Evolutionary conservation across 352 stramenopile genomes (phyloP), one percentile per base, ranked within the genome.

Genomic region (Phytophthora pisi): DNA sequence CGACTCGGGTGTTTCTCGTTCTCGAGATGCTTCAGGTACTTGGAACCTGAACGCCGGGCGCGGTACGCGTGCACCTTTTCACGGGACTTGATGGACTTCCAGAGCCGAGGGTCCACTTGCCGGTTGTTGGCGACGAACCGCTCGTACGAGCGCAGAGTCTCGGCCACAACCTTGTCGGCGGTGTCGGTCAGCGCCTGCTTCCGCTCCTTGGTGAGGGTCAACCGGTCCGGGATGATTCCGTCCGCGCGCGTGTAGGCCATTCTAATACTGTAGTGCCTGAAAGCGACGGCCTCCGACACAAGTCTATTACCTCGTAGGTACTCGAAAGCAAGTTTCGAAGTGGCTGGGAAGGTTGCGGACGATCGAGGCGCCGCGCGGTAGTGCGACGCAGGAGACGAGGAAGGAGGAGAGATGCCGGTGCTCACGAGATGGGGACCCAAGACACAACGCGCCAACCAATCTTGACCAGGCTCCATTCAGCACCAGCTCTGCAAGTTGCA

Each of bases 21-120:
- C 28, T 51, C 50, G 4, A n/a, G 8, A 34, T 79, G 34, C 11
- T 13, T 59, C 2, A 64, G 10, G 16, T 43, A 49, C 45, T 75
- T 78, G 20, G 57, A 66, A 34, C 58, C 64, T 16, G 77, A 61
- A 2, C 72, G 69, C n/a, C 81, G 83, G 18, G 82, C 81, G 40
- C 80, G 78, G 51, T 84, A 91, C 20, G 89, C 68, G 26, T 82
- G 70, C 43, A 91, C 67, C 46, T 84, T 78, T 69, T 91, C 83
- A 51, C 79, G 81, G 2, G 73, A 74, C 62, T 82, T 84, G 43
- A 87, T 50, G 26, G 79, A 76, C 54, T 87, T 89, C 83, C 83
- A 91, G 23, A 82, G 63, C 0, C 76, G 63, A 36, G 51, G 38
- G 31, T 81, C 58, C 8, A 91, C 61, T 36, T 74, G 67, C 1